A percentile compares a stretch with the other conserved stretches of the same genome.
phyloP scores from a whole-genome alignment of 768 basidiomycete genomes.

The Kwoniella bestiolae region DNA sequence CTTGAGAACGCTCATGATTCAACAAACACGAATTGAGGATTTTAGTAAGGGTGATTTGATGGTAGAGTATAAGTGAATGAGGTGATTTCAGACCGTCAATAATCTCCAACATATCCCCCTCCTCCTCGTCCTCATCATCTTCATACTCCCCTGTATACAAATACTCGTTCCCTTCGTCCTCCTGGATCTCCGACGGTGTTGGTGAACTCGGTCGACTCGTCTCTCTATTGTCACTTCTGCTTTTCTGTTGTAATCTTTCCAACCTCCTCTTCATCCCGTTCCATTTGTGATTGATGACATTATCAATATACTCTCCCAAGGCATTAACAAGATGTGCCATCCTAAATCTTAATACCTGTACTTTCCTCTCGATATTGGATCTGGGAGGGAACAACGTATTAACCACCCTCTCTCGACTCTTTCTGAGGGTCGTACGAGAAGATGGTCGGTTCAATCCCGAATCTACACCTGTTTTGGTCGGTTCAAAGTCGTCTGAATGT shows the following conservation, averaged over 20 bases:
- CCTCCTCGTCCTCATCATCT: conserved; percentile 23
- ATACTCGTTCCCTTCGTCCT: conserved; percentile 11
- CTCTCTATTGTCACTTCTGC: background rate
- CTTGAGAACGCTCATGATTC: conserved; percentile 11
- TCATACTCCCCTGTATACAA: conserved; percentile 8
- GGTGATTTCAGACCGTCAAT: conserved; percentile 40
- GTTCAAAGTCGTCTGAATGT: conserved; percentile 44
- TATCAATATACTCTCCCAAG: conserved; percentile 76
- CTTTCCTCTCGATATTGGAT: conserved; percentile 62
- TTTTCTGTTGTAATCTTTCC: conserved; percentile 21
- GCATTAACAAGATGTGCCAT: conserved; percentile 71
- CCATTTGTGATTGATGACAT: conserved; percentile 78
- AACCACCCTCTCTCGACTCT: background rate
- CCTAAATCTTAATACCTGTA: conserved; percentile 74
- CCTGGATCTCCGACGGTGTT: background rate
- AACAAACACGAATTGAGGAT: conserved; percentile 39
- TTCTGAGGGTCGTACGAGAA: background rate
- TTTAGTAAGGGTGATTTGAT: conserved; percentile 39
- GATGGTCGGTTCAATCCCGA: conserved; percentile 6
- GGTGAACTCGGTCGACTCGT: conserved; percentile 17
- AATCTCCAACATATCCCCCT: background rate
- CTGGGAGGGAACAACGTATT: conserved; percentile 66
- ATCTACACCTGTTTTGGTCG: background rate
- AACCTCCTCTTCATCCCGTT: conserved; percentile 64
- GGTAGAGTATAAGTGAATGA: conserved; percentile 44